A percentile compares a stretch with the other conserved stretches of the same genome.
Evolutionary conservation across 306 rosid species (phyloP).

Genomic region (Castanopsis chinensis): DNA sequence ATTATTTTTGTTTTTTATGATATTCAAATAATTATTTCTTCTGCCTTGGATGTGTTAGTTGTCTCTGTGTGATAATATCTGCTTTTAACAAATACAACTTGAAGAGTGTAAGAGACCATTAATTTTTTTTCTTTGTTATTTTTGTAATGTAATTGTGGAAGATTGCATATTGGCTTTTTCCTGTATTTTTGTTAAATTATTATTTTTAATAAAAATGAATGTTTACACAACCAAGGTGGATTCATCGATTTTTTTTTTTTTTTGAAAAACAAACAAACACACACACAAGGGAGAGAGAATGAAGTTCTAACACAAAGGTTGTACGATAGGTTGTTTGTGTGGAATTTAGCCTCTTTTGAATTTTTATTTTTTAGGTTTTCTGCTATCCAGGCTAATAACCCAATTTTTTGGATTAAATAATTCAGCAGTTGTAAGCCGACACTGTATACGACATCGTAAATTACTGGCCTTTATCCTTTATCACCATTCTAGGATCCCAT

Average conservation of each 20-base stretch:
- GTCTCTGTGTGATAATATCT: background rate
- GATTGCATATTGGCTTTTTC: background rate
- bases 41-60: background rate
- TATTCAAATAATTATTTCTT: background rate
- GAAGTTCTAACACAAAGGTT: too few species aligned
- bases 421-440: background rate
- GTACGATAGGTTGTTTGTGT: too few species aligned
- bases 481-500: background rate
- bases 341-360: too few species aligned
- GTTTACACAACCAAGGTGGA: background rate
- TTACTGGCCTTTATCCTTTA: background rate
- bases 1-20: background rate
- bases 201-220: background rate
- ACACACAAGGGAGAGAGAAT: too few species aligned
- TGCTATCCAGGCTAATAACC: background rate
- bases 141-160: background rate
- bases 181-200: background rate
- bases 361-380: background rate
- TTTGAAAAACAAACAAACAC: too few species aligned
- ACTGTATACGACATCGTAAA: background rate
- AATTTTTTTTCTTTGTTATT: background rate
- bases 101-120: background rate
- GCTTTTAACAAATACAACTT: background rate
- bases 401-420: background rate
- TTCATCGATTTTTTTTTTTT: background rate